Evolutionary conservation across 106 monocot genomes (phyloP), one percentile per base, ranked within the genome.

Genomic region (Acorus calamus): DNA sequence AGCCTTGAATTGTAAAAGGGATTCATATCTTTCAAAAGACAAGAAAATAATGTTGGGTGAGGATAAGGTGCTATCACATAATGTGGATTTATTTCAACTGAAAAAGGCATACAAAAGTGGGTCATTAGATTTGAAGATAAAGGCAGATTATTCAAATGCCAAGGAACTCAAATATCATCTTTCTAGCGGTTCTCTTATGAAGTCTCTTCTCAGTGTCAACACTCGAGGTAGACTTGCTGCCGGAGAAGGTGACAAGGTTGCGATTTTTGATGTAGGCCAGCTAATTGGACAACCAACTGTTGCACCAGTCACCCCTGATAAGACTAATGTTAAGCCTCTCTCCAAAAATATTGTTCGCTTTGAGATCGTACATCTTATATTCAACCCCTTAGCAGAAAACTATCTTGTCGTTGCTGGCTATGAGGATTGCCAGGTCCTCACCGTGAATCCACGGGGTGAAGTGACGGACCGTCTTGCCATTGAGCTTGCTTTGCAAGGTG

Each of bases 391-490:
- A 5, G 74, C 81, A 44, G 98, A 92, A 68, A 92, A 83, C 72
- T 98, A 92, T 83, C 81, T 98, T 59, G 78, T 81, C 71, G 92
- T 88, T 42, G 83, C 88, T 44, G 98, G 98, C 42, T 98, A 83
- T 75, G 88, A 88, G 66, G 98, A 98, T 12, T 98, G 98, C 70
- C 92, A 92, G 68, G 83, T 98, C 11, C 92, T 98, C 56, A 98
- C 88, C 44, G 74, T 98, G 42, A 98, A 92, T 81, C 78, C 84
- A 60, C 85, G 98, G 64, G 98, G 98, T 62, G 98, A 98, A 74
- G 92, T 98, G 57, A 88, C 88, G 65, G 98, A 98, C 69, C 87
- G 98, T 28, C 98, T 98, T 80, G 88, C 98, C 7, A 72, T 98
- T 66, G 98, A 98, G 78, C 91, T 98, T 77, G 92, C 92, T 42